These are phyloP conservation scores for Selenicereus undatus DNA, from an alignment of 148 eudicot species.

Conservation along the genomic window DNA sequence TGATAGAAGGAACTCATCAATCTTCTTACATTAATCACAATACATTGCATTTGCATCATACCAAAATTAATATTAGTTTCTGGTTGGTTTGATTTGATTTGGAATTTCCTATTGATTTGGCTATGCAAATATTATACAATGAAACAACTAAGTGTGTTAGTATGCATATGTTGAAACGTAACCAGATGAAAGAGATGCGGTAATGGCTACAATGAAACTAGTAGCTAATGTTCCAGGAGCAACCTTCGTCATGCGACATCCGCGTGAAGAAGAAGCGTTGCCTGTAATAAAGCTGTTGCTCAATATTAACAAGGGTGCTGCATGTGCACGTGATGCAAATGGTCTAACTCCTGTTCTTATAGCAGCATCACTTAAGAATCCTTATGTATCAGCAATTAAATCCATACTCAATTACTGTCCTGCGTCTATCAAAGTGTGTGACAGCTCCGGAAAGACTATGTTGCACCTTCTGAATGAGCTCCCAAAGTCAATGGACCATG, in stretches of 20 bases:
- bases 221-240: background rate
- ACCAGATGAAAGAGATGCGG: background rate
- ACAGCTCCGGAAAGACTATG: background rate
- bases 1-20: too few species aligned
- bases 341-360: conserved; percentile 6
- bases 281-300: background rate
- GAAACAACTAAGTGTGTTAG: too few species aligned
- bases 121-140: too few species aligned
- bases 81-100: too few species aligned
- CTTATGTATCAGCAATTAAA: background rate
- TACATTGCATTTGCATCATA: too few species aligned
- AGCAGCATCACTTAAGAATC: background rate
- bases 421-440: background rate
- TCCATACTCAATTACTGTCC: background rate
- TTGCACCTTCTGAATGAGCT: background rate
- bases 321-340: background rate
- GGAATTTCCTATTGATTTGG: too few species aligned
- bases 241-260: background rate
- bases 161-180: background rate
- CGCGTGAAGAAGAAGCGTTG: background rate
- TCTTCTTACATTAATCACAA: too few species aligned
- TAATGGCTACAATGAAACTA: background rate
- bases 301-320: background rate
- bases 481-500: background rate
- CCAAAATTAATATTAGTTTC: too few species aligned